Conservation (phyloP, 139 green algal species). For the Picochlorum sp. region DNA sequence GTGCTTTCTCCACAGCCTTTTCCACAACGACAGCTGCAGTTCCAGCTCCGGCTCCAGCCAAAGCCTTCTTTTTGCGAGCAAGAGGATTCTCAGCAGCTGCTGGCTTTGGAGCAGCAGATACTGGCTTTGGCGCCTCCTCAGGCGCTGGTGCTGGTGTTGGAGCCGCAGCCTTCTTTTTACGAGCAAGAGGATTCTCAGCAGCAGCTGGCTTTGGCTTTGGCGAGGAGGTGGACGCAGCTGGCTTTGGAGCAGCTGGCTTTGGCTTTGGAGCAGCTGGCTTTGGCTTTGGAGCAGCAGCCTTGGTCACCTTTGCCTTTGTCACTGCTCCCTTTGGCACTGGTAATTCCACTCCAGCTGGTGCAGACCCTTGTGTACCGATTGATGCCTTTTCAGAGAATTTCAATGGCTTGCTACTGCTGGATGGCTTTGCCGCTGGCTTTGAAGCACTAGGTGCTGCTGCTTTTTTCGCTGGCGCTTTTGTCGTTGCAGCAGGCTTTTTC, state of each 20-base stretch:
- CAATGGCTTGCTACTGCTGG: neutral
- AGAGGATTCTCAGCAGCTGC: neutral
- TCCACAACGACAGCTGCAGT: neutral
- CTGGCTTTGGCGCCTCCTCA: neutral
- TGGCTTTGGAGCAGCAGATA: neutral
- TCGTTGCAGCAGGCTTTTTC: neutral
- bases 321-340: constrained; percentile 10
- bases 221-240: neutral
- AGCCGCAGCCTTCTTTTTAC: neutral
- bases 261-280: constrained; percentile 7
- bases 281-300: neutral
- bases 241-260: neutral
- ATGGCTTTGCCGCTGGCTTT: constrained; percentile 8
- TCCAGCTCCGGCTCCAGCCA: neutral
- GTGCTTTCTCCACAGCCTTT: neutral
- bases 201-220: neutral
- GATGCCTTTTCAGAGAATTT: constrained; percentile 1
- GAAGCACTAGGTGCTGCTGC: constrained; percentile 1
- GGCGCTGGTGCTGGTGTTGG: neutral
- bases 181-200: neutral
- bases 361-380: constrained; percentile 6
- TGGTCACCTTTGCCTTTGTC: neutral
- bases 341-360: constrained; percentile 9
- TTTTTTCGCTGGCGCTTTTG: constrained; percentile 6
- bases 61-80: constrained; percentile 2